Evolutionary conservation across 106 monocot genomes (phyloP).

Genomic region (Chionographis japonica): DNA sequence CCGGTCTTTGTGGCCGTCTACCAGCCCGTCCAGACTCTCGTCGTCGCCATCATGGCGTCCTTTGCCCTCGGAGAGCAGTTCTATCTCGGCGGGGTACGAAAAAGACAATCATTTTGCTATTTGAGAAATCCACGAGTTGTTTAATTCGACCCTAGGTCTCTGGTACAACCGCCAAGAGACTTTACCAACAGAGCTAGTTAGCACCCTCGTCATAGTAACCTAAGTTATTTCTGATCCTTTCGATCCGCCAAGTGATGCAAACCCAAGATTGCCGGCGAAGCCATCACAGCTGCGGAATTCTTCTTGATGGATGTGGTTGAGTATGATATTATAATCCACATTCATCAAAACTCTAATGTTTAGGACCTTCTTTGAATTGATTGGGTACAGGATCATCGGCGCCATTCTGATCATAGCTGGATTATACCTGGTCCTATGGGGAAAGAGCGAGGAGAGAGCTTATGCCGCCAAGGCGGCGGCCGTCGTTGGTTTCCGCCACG

Average conservation of each 20-base stretch:
- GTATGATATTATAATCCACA: too few species aligned
- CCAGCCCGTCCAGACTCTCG: constrained; percentile 92
- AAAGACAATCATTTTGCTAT: background rate
- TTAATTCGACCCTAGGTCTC: too few species aligned
- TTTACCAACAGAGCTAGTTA: too few species aligned
- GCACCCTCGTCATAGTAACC: too few species aligned
- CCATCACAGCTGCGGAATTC: too few species aligned
- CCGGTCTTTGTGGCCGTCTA: constrained; percentile 98
- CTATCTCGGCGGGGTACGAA: constrained; percentile 84
- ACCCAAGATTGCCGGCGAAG: too few species aligned
- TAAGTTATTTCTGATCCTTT: too few species aligned
- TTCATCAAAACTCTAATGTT: too few species aligned
- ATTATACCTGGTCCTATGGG: constrained; percentile 86
- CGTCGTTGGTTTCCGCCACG: background rate
- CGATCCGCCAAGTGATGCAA: too few species aligned
- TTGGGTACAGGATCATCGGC: constrained; percentile 66
- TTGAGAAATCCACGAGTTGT: too few species aligned
- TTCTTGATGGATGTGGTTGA: too few species aligned
- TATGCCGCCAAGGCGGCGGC: constrained; percentile 53
- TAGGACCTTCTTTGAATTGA: background rate
- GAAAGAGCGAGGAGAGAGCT: constrained; percentile 77
- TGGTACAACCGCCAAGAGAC: too few species aligned
- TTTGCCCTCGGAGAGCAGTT: constrained; percentile 77
- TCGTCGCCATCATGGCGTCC: constrained; percentile 92
- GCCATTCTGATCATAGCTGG: constrained; percentile 76